These are phyloP conservation scores for Podila verticillata DNA, from an alignment of 192 early-diverging fungal genomes.

Conservation along the genomic window DNA sequence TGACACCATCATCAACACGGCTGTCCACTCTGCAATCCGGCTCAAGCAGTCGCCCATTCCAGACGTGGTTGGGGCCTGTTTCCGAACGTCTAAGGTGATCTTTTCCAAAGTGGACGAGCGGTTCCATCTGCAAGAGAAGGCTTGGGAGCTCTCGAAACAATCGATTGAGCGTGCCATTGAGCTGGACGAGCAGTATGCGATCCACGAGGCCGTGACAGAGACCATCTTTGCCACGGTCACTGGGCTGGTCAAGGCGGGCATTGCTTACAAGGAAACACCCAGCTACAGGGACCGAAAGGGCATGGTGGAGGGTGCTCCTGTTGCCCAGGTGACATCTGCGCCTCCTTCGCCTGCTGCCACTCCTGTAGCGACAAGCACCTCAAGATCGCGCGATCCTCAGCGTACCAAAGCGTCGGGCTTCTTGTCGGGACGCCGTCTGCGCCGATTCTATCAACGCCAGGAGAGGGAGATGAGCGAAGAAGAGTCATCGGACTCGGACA, in stretches of 20 bases:
- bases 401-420: not conserved
- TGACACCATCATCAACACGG: constrained; percentile 55
- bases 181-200: constrained; percentile 62
- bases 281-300: constrained; percentile 43
- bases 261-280: constrained; percentile 59
- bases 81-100: constrained; percentile 40
- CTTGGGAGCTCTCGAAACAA: constrained; percentile 59
- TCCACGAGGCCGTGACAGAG: constrained; percentile 62
- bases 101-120: constrained; percentile 58
- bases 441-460: constrained; percentile 1
- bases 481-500: constrained; percentile 6
- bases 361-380: not conserved
- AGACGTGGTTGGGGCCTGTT: constrained; percentile 51
- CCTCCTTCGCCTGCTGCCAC: not conserved
- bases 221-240: constrained; percentile 53
- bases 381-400: not conserved
- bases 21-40: constrained; percentile 57
- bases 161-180: constrained; percentile 61
- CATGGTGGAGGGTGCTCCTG: not conserved
- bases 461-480: constrained; percentile 11
- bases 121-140: constrained; percentile 57
- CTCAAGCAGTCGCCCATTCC: constrained; percentile 68
- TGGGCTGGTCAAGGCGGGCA: constrained; percentile 59
- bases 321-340: not conserved
- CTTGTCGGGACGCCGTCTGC: constrained; percentile 2